phyloP scores from a whole-genome alignment of 306 rosid genomes.

The Hippophae gyantsensis region DNA sequence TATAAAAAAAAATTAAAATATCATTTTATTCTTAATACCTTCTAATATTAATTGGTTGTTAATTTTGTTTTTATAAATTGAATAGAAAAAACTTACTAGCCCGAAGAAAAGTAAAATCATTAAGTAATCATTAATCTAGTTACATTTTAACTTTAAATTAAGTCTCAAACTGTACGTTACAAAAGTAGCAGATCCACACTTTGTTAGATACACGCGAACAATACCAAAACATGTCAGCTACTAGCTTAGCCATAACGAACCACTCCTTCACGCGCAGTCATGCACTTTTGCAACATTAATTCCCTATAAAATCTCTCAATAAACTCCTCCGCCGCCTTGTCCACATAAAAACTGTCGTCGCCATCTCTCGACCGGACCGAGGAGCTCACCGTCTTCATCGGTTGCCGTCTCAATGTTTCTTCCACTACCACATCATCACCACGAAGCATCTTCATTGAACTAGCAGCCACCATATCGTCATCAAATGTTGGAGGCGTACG shows the following conservation, averaged over 20 bases:
- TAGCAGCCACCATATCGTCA: not conserved
- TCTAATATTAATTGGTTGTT: too few species aligned
- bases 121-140: too few species aligned
- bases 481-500: not conserved
- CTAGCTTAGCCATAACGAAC: conserved; percentile 14
- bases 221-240: too few species aligned
- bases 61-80: too few species aligned
- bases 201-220: too few species aligned
- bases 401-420: conserved; percentile 1
- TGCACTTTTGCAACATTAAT: conserved; percentile 28
- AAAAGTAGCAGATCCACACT: too few species aligned
- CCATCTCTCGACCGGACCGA: conserved; percentile 3
- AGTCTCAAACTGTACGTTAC: too few species aligned
- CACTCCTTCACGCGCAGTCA: conserved; percentile 6
- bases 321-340: conserved; percentile 33
- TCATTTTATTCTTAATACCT: too few species aligned
- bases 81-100: too few species aligned
- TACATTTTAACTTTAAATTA: too few species aligned
- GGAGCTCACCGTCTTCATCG: conserved; percentile 9
- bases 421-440: conserved; percentile 7
- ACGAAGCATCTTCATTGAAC: not conserved
- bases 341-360: conserved; percentile 22
- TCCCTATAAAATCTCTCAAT: conserved; percentile 30
- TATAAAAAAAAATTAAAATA: too few species aligned
- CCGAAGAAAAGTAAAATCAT: too few species aligned